Evolutionary conservation across 1,284 basidiomycete genomes (phyloP), one percentile per base, ranked within the genome.

Genomic region (Meira nashicola): DNA sequence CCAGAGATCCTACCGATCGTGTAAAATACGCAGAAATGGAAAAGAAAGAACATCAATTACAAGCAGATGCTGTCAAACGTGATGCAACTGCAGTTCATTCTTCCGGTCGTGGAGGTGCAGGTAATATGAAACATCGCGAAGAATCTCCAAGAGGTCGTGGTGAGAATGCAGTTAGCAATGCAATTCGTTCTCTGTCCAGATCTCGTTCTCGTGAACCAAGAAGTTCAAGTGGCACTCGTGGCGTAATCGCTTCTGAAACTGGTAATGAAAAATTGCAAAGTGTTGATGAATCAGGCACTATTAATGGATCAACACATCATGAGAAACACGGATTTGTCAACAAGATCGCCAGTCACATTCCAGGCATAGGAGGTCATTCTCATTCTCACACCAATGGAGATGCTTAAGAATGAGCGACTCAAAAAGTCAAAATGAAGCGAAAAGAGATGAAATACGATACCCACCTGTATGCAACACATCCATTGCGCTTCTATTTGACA

Each of bases 71-170:
- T 17, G 68, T 79, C 52, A 48, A 54, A 2, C 79, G 79, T 10
- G 80, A 81, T 7, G 82, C 76, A 61, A 62, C 85, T 15, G 17
- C 49, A 38, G 52, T 59, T 5, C 87, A 87, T 71, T 86, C 86
- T 5, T 85, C 84, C 1, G 88, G 86, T 19, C 83, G 87, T 40
- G 87, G 87, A 15, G 87, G 87, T 15, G 70, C 79, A 2, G 87
- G 85, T 0, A 89, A 89, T 69, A 82, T 88, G 23, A 54, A 63
- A 6, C 23, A 52, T 1, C 60, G 44, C 21, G 66, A 71, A 41
- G 64, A 64, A 54, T 59, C 70, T 12, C 65, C 71, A 7, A 62
- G 73, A 39, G 60, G 62, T 7, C 10, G 21, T 23, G 17, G 54
- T 15, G 63, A 39, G 12, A 52, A 37, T 25, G 63, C 21, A n/a